These are phyloP conservation scores for Heliamphora pulchella DNA, from an alignment of 179 eudicot genomes.

Conservation along the genomic window DNA sequence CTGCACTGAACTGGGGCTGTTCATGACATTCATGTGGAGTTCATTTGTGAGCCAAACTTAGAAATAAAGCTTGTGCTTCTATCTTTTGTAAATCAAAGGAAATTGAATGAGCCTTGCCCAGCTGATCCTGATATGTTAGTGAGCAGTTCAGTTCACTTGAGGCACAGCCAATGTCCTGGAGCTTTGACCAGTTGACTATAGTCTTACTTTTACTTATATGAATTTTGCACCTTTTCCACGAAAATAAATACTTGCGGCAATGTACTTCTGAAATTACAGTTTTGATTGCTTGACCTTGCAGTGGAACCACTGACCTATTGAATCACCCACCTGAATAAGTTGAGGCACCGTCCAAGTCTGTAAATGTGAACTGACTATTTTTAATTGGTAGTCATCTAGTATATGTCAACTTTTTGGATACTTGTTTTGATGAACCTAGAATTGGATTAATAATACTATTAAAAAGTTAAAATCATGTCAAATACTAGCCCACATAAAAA, in stretches of 20 bases:
- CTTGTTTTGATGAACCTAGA: neutral
- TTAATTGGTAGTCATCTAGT: neutral
- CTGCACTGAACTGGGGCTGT: conserved; percentile 3
- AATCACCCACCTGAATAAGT: too few species aligned
- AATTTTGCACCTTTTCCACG: neutral
- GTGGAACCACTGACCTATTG: too few species aligned
- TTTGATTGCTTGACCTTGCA: conserved; percentile 7
- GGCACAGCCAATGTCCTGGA: neutral
- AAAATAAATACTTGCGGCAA: neutral
- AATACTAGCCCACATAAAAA: too few species aligned
- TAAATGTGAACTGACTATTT: neutral
- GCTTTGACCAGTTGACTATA: neutral
- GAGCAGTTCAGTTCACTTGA: neutral
- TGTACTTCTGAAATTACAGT: neutral
- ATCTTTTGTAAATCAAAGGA: neutral
- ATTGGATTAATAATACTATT: too few species aligned
- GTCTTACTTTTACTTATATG: neutral
- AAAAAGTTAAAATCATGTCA: too few species aligned
- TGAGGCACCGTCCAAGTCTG: neutral
- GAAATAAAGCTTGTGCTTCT: neutral
- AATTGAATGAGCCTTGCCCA: neutral
- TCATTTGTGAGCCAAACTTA: neutral
- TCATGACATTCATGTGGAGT: conserved; percentile 1
- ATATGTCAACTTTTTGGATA: neutral
- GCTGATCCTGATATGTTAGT: too few species aligned